Conservation (phyloP, 2,329 filamentous ascomycete genomes). For the Microsporum canis region DNA sequence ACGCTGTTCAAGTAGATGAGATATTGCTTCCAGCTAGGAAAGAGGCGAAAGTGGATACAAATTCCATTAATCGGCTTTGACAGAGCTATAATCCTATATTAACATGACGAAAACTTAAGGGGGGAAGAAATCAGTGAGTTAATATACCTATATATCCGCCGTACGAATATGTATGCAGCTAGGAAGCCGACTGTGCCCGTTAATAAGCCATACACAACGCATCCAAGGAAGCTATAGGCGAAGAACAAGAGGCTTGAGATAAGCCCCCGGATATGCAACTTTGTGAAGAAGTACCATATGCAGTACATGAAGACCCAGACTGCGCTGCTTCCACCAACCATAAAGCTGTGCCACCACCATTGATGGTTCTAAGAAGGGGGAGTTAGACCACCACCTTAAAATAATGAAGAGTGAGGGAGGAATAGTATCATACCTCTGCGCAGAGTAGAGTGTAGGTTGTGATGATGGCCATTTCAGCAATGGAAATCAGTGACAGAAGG, state of each 20-base stretch:
- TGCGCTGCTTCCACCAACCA: constrained; percentile 63
- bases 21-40: too few species aligned
- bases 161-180: constrained; percentile 71
- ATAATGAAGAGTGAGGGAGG: background rate
- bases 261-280: constrained; percentile 69
- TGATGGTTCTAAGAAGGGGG: constrained; percentile 54
- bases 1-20: too few species aligned
- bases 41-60: background rate
- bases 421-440: constrained; percentile 47
- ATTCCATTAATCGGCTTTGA: constrained; percentile 14
- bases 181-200: constrained; percentile 78
- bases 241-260: constrained; percentile 75
- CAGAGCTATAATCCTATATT: constrained; percentile 10
- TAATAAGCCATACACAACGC: constrained; percentile 66
- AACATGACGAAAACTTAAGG: background rate
- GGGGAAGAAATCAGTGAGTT: background rate
- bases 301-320: constrained; percentile 77
- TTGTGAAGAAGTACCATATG: constrained; percentile 70
- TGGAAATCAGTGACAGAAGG: constrained; percentile 59
- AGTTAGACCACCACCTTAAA: constrained; percentile 1
- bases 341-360: constrained; percentile 88
- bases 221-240: constrained; percentile 71
- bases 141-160: constrained; percentile 67
- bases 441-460: constrained; percentile 74
- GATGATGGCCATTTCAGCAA: constrained; percentile 74